A percentile compares a stretch with the other conserved stretches of the same genome.
Conservation (phyloP, 352 stramenopile genomes). For the Globisporangium irregulare region DNA sequence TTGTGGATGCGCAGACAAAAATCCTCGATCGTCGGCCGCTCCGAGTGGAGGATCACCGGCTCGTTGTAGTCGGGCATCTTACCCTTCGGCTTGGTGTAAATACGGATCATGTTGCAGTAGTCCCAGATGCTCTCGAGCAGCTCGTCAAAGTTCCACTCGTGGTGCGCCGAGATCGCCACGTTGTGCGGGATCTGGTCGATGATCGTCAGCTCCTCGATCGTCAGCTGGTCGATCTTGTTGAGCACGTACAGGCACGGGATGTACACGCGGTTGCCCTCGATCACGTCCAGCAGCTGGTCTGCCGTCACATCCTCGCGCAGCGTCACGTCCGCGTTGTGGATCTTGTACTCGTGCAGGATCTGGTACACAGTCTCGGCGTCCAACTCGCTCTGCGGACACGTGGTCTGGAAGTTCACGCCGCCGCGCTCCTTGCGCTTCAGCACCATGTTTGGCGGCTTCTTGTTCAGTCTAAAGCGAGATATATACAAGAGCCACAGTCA, state of each 20-base stretch:
- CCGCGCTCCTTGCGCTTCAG: slow-evolving; percentile 96
- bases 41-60: slow-evolving; percentile 96
- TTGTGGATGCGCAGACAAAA: slow-evolving; percentile 96
- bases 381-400: slow-evolving; percentile 89
- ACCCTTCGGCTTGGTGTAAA: slow-evolving; percentile 98
- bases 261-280: slow-evolving; percentile 98
- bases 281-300: slow-evolving; percentile 99
- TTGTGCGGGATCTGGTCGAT: slow-evolving; percentile 98
- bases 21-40: slow-evolving; percentile 95
- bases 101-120: slow-evolving; percentile 97
- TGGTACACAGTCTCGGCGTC: slow-evolving; percentile 93
- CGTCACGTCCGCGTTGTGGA: slow-evolving; percentile 97
- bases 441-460: slow-evolving; percentile 95
- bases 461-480: slow-evolving; percentile 86
- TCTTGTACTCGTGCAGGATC: slow-evolving; percentile 98
- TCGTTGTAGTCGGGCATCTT: slow-evolving; percentile 95
- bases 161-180: slow-evolving; percentile 95
- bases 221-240: slow-evolving; percentile 99
- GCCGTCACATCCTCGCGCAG: slow-evolving; percentile 95
- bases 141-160: slow-evolving; percentile 98
- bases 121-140: slow-evolving; percentile 97
- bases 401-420: slow-evolving; percentile 97
- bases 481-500: not conserved
- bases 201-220: slow-evolving; percentile 98
- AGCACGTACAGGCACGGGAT: slow-evolving; percentile 98